Conservation (phyloP, 2,329 filamentous ascomycete species). For the Zasmidium cellare region DNA sequence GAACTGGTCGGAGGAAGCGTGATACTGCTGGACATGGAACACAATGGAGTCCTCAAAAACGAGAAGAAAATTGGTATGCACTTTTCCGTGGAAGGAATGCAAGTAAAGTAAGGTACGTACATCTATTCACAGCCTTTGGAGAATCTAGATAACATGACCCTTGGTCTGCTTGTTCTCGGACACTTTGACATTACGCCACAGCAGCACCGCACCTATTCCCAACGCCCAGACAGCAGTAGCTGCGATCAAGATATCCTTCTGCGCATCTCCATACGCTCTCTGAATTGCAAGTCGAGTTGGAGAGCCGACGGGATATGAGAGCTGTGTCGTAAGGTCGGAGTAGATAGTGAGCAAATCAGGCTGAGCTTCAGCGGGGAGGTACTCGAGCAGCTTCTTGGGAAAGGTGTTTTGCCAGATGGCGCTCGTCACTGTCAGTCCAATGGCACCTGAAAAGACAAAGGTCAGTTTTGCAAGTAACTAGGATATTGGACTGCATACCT, state of each 20-base stretch:
- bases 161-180: constrained; percentile 19
- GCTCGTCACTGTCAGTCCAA: constrained; percentile 46
- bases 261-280: constrained; percentile 10
- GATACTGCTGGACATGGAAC: too few relatives aligned
- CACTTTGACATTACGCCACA: constrained; percentile 12
- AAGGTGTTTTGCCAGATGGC: constrained; percentile 30
- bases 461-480: constrained; percentile 34
- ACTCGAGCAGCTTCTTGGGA: constrained; percentile 18
- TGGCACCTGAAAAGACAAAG: constrained; percentile 40
- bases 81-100: too few relatives aligned
- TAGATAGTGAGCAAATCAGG: constrained; percentile 9
- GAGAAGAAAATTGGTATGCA: too few relatives aligned
- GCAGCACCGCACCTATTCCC: constrained; percentile 14
- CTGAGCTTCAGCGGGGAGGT: constrained; percentile 12
- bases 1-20: too few relatives aligned
- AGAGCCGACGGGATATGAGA: constrained; percentile 11
- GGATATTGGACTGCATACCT: neutral
- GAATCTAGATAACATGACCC: constrained; percentile 15
- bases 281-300: constrained; percentile 14
- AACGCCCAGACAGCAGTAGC: constrained; percentile 13
- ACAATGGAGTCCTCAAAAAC: too few relatives aligned
- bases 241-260: constrained; percentile 14
- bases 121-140: too few relatives aligned
- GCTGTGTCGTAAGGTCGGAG: constrained; percentile 8
- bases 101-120: too few relatives aligned